These are phyloP conservation scores for Acanthamoeba triangularis DNA, from an alignment of 208 protist species.

Conservation along the genomic window DNA sequence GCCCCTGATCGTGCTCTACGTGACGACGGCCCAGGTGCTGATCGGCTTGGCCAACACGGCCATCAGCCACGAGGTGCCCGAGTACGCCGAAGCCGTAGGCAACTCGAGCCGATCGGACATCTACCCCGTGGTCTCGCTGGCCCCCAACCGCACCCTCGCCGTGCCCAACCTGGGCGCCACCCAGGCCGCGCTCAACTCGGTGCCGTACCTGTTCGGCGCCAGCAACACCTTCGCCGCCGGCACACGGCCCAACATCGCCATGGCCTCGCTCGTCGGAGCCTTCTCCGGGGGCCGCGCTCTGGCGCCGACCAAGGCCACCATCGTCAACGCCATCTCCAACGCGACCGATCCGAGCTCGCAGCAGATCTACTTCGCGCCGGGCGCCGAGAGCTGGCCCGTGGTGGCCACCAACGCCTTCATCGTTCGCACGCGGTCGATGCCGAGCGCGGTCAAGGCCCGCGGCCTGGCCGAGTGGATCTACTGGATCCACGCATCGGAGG, in stretches of 20 bases:
- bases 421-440: not conserved
- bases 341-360: not conserved
- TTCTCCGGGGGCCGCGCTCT: not conserved
- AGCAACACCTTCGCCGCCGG: not conserved
- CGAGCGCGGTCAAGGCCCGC: not conserved
- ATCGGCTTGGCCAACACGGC: conserved; percentile 3
- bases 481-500: not conserved
- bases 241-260: not conserved
- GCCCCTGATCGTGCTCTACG: not conserved
- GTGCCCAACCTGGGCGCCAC: not conserved
- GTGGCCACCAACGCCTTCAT: conserved; percentile 11
- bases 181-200: not conserved
- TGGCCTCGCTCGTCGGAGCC: not conserved
- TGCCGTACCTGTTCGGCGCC: not conserved
- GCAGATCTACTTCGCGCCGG: not conserved
- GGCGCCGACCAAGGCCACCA: not conserved
- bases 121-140: not conserved
- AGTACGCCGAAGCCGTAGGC: not conserved
- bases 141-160: not conserved
- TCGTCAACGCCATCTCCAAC: conserved; percentile 5
- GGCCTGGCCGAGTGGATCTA: conserved; percentile 10
- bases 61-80: not conserved
- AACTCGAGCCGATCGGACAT: conserved; percentile 4
- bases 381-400: conserved; percentile 1
- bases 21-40: not conserved